Percentiles rank a stretch among this genome's conserved stretches.
Evolutionary conservation across 176 grass and related monocot species (phyloP).

Genomic region (Phragmites australis): DNA sequence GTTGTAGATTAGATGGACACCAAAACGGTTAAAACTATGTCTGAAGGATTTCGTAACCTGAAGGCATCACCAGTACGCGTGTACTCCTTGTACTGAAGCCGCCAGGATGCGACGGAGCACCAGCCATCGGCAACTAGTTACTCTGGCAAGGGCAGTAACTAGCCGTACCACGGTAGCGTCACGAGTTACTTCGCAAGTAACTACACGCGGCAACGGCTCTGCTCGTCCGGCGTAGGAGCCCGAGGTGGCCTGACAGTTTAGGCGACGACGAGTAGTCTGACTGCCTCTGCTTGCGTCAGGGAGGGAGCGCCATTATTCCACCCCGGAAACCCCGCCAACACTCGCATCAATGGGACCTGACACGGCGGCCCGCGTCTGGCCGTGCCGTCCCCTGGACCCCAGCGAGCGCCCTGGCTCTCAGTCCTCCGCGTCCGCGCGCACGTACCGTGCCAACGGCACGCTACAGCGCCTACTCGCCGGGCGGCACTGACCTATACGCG

Average conservation of each 20-base stretch:
- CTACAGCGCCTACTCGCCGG: not conserved
- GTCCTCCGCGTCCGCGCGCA: not conserved
- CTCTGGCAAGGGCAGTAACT: not conserved
- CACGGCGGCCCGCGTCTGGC: not conserved
- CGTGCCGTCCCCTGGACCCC: not conserved
- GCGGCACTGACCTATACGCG: not conserved
- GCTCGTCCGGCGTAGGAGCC: not conserved
- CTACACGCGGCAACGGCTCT: not conserved
- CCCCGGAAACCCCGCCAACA: conserved; percentile 23
- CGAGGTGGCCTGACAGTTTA: not conserved
- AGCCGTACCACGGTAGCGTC: not conserved
- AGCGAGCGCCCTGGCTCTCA: not conserved
- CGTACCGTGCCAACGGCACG: conserved; percentile 30
- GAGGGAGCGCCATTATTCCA: not conserved
- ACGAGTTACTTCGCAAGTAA: not conserved
- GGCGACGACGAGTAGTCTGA: not conserved
- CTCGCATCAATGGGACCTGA: conserved; percentile 31
- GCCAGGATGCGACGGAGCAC: not conserved
- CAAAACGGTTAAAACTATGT: no score
- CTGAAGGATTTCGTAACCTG: no score
- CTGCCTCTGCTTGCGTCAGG: not conserved
- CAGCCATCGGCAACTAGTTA: not conserved
- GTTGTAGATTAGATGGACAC: no score
- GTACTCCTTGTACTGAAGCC: not conserved
- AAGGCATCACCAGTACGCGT: not conserved